These are phyloP conservation scores for Allantophomopsis cytisporea DNA, from an alignment of 2,329 filamentous ascomycete genomes.

Conservation along the genomic window DNA sequence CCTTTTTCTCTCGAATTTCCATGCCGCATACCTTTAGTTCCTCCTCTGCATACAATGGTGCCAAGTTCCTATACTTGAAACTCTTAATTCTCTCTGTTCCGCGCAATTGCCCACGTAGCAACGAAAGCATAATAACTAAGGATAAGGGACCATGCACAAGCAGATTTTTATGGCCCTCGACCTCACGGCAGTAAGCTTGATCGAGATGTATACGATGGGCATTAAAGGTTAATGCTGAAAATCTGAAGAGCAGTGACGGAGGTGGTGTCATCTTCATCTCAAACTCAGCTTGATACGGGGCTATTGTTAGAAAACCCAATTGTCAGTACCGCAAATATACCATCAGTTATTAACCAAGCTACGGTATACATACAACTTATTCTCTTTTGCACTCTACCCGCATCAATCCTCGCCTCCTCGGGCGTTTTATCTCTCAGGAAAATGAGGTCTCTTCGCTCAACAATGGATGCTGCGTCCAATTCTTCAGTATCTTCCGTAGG, in stretches of 20 bases:
- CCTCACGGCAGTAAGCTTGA: conserved; percentile 47
- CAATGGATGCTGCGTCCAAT: conserved; percentile 23
- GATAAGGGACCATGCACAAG: conserved; percentile 82
- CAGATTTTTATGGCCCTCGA: conserved; percentile 62
- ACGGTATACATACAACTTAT: conserved; percentile 8
- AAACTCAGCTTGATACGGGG: conserved; percentile 28
- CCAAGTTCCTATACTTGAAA: conserved; percentile 70
- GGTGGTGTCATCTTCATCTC: conserved; percentile 50
- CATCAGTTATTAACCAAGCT: not conserved
- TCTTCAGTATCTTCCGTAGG: conserved; percentile 21
- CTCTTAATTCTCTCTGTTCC: conserved; percentile 27
- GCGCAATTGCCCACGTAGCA: conserved; percentile 37
- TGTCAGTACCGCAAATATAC: too few species aligned
- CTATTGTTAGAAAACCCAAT: conserved; percentile 1
- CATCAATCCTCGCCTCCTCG: conserved; percentile 6
- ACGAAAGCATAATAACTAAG: conserved; percentile 61
- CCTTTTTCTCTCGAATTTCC: conserved; percentile 17
- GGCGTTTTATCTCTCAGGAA: conserved; percentile 37
- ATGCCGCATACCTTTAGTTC: conserved; percentile 56
- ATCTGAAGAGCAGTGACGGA: conserved; percentile 68
- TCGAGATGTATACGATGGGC: conserved; percentile 86
- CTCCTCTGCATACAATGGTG: conserved; percentile 67
- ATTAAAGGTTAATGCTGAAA: conserved; percentile 85
- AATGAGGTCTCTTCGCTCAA: conserved; percentile 47
- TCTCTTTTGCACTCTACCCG: conserved; percentile 9